Conservation (phyloP, 176 grass and related monocot species). For the bread wheat (Triticum aestivum) region IWGSC_CS_RefSeq_v2.1 NC_057814.1:126657461-126657960, state of each 20-base stretch:
- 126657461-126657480: too few relatives aligned
- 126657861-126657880: background rate
- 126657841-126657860: slow-evolving; percentile 31
- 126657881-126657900: slow-evolving; percentile 35
- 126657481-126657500: too few relatives aligned
- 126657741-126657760: background rate
- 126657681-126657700: background rate
- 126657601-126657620: too few relatives aligned
- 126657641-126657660: too few relatives aligned
- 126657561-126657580: too few relatives aligned
- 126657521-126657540: too few relatives aligned
- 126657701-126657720: slow-evolving; percentile 2
- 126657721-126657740: slow-evolving; percentile 18
- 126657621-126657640: too few relatives aligned
- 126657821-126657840: slow-evolving; percentile 23
- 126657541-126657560: too few relatives aligned
- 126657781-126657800: background rate
- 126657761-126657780: background rate
- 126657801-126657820: background rate
- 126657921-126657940: slow-evolving; percentile 10
- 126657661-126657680: too few relatives aligned
- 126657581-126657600: too few relatives aligned
- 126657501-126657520: too few relatives aligned
- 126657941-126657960: slow-evolving; percentile 2
- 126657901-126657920: slow-evolving; percentile 28